Evolutionary conservation across 73 alveolate genomes (phyloP).

Genomic region (Blepharisma stoltei): DNA sequence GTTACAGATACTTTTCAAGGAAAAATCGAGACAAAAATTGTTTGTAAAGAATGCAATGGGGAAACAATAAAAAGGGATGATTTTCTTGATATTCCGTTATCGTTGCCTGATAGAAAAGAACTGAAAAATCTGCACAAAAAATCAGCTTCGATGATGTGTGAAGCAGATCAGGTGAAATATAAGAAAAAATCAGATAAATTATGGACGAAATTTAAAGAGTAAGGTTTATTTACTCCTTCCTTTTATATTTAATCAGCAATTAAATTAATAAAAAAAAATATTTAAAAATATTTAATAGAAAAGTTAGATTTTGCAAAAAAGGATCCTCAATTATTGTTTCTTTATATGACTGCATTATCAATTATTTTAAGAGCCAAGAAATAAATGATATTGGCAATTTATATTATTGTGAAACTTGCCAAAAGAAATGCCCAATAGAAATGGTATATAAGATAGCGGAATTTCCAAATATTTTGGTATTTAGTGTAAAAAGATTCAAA

Average conservation of each 20-base stretch:
- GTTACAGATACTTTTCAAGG: conserved; percentile 13
- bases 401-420: background rate
- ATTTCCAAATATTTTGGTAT: background rate
- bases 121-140: background rate
- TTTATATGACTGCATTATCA: too few species aligned
- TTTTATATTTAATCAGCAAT: too few species aligned
- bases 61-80: background rate
- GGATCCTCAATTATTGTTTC: too few species aligned
- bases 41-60: background rate
- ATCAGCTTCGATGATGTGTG: background rate
- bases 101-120: conserved; percentile 2
- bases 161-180: background rate
- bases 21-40: background rate
- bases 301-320: too few species aligned
- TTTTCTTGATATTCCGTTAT: background rate
- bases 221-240: background rate
- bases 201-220: background rate
- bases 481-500: background rate
- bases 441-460: background rate
- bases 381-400: background rate
- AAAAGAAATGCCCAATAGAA: background rate
- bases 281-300: too few species aligned
- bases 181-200: background rate
- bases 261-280: too few species aligned
- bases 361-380: too few species aligned